Base-by-base conservation (phyloP, 345 rosid species). In the Pistacia vera region DNA sequence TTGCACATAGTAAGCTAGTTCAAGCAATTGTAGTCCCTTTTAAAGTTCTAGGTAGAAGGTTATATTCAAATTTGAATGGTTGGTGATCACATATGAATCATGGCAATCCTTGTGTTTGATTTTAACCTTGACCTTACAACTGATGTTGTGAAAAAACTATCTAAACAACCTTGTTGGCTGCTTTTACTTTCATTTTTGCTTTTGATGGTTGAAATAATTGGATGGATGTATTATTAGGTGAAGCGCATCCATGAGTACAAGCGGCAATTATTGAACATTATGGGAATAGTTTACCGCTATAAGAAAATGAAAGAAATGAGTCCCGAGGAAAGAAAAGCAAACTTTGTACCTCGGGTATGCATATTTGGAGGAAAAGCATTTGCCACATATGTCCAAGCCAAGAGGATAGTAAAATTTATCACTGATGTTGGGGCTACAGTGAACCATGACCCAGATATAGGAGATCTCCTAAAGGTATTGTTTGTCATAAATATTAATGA, bases 241-340 rank as follows among this genome's bases (percentile, higher is more conserved):
- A 84, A 86, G 75, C 83, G 88, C 36, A 86, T 88, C 51, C 86
- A 86, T 28, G 88, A 88, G 63, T 86, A 88, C 87, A 86, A 88
- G 75, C 71, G 88, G 61, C 88, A 86, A 41, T 72, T 88, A 69
- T 60, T 86, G 61, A 88, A 86, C 63, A 86, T 83, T 35, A 10
- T 86, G 80, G 87, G 89, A 70, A 79, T 86, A 4, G 83, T 84
- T 2, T 84, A 86, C 71, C 71, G 88, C 60, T 86, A 84, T 58
- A 86, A 84, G 68, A 84, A 83, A 72, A 88, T 86, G 88, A 86
- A 86, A 79, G 86, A 84, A 74, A 83, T 81, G 85, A 83, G 73
- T 67, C 62, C 76, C 4, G 77, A 80, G 55, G 84, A 83, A 70
- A 79, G 86, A 68, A 71, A 67, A 70, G 61, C 51, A 8, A 81